A percentile compares a stretch with the other conserved stretches of the same genome.
Evolutionary conservation across 441 rosid genomes (phyloP).

Genomic region (Pelargonium myrrhifolium): DNA sequence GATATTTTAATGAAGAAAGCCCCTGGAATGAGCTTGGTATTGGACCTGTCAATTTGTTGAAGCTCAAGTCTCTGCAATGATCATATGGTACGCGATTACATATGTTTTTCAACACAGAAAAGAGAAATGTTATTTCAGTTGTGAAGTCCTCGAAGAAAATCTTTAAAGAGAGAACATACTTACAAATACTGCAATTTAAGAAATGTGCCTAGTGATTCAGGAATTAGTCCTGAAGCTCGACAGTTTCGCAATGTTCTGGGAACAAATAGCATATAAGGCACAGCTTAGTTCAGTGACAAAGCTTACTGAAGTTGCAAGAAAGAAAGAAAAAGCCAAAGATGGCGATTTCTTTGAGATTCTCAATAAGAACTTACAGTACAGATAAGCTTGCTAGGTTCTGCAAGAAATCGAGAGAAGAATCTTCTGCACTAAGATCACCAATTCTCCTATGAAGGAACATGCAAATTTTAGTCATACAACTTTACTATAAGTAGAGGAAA

Average conservation of each 20-base stretch:
- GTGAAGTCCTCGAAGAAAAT: neutral
- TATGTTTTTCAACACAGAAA: too few species aligned
- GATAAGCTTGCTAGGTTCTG: slow-evolving; percentile 33
- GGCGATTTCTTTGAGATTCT: neutral
- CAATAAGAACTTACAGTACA: slow-evolving; percentile 32
- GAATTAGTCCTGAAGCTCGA: slow-evolving; percentile 37
- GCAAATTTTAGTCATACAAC: slow-evolving; percentile 3
- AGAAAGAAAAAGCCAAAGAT: neutral
- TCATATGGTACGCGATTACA: too few species aligned
- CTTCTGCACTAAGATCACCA: slow-evolving; percentile 41
- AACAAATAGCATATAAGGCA: slow-evolving; percentile 10
- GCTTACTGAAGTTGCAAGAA: too few species aligned
- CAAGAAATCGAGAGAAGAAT: slow-evolving; percentile 43
- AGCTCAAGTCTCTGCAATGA: slow-evolving; percentile 45
- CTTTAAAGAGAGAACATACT: too few species aligned
- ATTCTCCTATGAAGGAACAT: slow-evolving; percentile 32
- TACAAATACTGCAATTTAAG: slow-evolving; percentile 34
- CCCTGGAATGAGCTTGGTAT: slow-evolving; percentile 37
- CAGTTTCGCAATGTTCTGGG: slow-evolving; percentile 44
- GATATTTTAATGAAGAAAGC: slow-evolving; percentile 24
- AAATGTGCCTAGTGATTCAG: slow-evolving; percentile 35
- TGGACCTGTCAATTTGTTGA: slow-evolving; percentile 46
- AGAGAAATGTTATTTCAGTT: neutral
- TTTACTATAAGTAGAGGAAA: too few species aligned
- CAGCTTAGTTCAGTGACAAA: neutral